These are phyloP conservation scores for Parathielavia appendiculata DNA, from an alignment of 495 filamentous ascomycete genomes.

Conservation along the genomic window DNA sequence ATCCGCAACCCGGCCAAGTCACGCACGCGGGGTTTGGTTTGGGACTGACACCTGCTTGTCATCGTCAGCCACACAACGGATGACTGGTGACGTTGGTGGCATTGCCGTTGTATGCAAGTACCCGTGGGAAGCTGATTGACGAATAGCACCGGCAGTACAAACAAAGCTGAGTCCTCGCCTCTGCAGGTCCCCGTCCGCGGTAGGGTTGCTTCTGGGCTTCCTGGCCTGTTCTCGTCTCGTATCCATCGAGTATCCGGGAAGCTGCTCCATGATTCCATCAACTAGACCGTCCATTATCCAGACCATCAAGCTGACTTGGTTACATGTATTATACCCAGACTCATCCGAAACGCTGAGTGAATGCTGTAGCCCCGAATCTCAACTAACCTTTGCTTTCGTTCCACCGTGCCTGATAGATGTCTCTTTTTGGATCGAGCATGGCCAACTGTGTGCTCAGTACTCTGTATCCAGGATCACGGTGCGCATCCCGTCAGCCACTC, in stretches of 20 bases:
- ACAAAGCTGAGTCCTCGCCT: neutral
- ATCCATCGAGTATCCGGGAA: neutral
- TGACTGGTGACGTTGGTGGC: slow-evolving; percentile 1
- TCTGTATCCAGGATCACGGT: no score
- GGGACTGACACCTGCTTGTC: neutral
- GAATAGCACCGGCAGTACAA: neutral
- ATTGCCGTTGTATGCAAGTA: neutral
- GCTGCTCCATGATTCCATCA: neutral
- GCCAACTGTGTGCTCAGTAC: no score
- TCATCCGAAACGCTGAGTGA: no score
- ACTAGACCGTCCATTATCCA: neutral
- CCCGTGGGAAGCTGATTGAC: neutral
- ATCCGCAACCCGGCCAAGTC: no score
- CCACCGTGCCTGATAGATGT: no score
- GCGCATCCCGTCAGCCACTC: no score
- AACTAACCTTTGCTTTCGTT: no score
- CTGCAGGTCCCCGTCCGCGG: slow-evolving; percentile 4
- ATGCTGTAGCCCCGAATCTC: no score
- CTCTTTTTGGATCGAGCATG: no score
- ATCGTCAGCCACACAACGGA: neutral
- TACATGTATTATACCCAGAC: no score
- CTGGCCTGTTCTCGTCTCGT: neutral
- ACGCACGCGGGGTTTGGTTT: neutral
- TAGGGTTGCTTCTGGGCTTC: neutral
- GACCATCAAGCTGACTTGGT: no score